phyloP scores from a whole-genome alignment of 495 filamentous ascomycete genomes.

The Neurospora pannonica region DNA sequence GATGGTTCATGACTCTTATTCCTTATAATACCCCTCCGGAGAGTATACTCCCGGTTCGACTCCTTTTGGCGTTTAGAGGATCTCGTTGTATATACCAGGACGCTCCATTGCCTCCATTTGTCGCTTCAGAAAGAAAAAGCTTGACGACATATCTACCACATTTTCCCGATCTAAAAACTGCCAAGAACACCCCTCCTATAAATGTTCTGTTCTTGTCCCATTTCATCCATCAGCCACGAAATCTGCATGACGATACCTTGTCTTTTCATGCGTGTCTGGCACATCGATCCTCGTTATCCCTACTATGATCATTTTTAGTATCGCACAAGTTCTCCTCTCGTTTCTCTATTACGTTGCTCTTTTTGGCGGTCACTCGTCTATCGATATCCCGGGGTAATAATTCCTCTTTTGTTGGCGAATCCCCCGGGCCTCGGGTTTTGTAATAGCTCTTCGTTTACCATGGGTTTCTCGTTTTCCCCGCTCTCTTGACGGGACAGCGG shows the following conservation, averaged over 20 bases:
- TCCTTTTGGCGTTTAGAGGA: conserved; percentile 19
- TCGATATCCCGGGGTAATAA: conserved; percentile 11
- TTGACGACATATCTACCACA: conserved; percentile 11
- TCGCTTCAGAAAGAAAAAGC: conserved; percentile 3
- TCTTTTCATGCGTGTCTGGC: conserved; percentile 43
- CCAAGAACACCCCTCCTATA: conserved; percentile 11
- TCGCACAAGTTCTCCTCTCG: conserved; percentile 9
- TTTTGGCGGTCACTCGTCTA: conserved; percentile 11
- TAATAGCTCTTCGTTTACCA: conserved; percentile 25
- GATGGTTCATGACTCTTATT: conserved; percentile 22
- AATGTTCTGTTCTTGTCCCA: conserved; percentile 30
- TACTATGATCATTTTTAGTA: conserved; percentile 2
- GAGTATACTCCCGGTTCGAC: conserved; percentile 11
- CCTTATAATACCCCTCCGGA: conserved; percentile 21
- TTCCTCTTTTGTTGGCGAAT: conserved; percentile 8
- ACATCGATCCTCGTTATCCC: conserved; percentile 28
- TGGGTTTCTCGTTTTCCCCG: conserved; percentile 7
- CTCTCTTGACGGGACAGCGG: neutral
- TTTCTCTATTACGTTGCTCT: conserved; percentile 3
- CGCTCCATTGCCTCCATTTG: conserved; percentile 4
- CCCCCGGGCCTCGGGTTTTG: conserved; percentile 9
- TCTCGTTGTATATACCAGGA: conserved; percentile 25
- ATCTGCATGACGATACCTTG: conserved; percentile 43
- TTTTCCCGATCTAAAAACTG: conserved; percentile 19
- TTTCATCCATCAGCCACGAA: conserved; percentile 38